Base-by-base conservation (phyloP, 1,139 yeast genomes). In the Blastobotrys serpentis region DNA sequence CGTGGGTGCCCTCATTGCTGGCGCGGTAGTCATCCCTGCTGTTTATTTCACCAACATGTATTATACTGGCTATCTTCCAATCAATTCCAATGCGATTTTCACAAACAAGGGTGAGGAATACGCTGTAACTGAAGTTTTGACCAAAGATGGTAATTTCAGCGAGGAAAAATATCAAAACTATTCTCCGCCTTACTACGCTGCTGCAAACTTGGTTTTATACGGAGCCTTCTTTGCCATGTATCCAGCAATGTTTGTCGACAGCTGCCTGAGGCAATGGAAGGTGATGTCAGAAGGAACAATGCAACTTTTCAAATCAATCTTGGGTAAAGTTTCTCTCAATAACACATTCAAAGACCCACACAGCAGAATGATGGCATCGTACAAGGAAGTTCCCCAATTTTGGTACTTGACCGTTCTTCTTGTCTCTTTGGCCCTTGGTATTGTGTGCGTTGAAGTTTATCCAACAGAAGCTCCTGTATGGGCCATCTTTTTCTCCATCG, bases 351-450 rank as follows among this genome's bases (percentile, higher is more conserved):
- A 73, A 25, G 86, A 81, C 56, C 79, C 84, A 0, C 56, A 53
- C 43, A 43, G 54, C 21, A 25, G 50, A 22, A 75, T 77, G 79
- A 78, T 79, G 82, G 52, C 69, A 23, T 66, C 63, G 22, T 78
- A 78, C 60, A 71, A 70, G 32, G 86, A 81, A 56, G 85, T 79
- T 34, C 86, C 86, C n/a, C 82, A 79, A 51, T 77, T 78, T 77
- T 78, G 79, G 74, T 81, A 76, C 56, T 56, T 76, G 22, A 48
- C 65, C 8, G 69, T 81, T 18, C 65, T 81, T 51, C 51, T 75
- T 7, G 54, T 74, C 30, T 71, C 84, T 2, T 56, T 80, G 3
- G 73, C 70, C 3, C 66, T 79, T 47, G 82, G 77, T 14, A 72
- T 79, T 33, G 52, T 76, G 62, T 76, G 50, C 56, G 70, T 79